Evolutionary conservation across 2,329 filamentous ascomycete species (phyloP), one percentile per base, ranked within the genome.

Genomic region (Stagonosporopsis tanaceti): DNA sequence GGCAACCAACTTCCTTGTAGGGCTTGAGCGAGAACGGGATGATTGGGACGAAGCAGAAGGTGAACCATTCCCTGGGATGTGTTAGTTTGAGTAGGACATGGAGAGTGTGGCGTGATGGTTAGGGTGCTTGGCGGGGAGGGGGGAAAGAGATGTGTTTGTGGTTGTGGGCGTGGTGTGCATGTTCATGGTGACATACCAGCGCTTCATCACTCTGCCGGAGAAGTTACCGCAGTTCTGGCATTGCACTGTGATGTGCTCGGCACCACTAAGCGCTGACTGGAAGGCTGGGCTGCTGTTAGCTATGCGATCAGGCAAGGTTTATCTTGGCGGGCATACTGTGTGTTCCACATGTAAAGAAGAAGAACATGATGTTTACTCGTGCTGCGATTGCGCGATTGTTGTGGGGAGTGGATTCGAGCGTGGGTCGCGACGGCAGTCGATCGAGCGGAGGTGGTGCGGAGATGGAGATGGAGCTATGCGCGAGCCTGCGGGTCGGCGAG

Each of bases 11-110:
- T 68, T 92, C 89, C 66, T 88, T 75, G 66, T 76, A 77, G 0
- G 81, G 80, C 58, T 82, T 82, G 5, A 82, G 65, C 25, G 85
- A 88, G 69, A 93, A 88, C 0, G 90, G 90, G 25, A 93, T 81
- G 42, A 93, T 76, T 46, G 90, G 90, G 50, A 92, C 77, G 77
- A 90, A 92, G 81, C 90, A 93, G 70, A 93, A 87, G 5, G 90
- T 93, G 70, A 93, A 93, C 88, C 89, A 92, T 39, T 81, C 73
- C 77, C 76, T 78, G 46, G 15, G n/a, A 25, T 7, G 25, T 34
- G 55, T 40, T 35, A 45, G 55, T 51, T 22, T 27, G 34, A 24
- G 14, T 14, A 34, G 28, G 6, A 7, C 2, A 3, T 41, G 27
- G 14, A n/a, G 6, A 17, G 34, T 7, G 17, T 22, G 47, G 27